Conservation (phyloP, 208 protist species). For the Trypanosoma lewisi region DNA sequence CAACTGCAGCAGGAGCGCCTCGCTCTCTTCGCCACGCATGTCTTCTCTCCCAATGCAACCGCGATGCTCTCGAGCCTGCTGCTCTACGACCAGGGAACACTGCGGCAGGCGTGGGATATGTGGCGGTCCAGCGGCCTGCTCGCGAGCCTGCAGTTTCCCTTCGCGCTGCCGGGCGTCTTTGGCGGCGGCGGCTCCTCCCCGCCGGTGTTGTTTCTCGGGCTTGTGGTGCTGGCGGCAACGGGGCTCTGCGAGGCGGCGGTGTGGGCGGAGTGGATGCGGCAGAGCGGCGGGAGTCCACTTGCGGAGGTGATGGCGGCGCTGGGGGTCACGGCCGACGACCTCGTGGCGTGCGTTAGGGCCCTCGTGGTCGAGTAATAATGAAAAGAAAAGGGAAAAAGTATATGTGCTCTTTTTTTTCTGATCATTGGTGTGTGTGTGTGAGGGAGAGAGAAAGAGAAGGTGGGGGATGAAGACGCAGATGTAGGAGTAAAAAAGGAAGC, state of each 20-base stretch:
- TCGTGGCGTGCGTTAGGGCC: slow-evolving; percentile 37
- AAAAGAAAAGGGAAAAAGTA: not conserved
- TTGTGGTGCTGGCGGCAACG: slow-evolving; percentile 38
- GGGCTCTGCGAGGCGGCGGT: slow-evolving; percentile 13
- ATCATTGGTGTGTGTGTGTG: not conserved
- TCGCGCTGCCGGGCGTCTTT: slow-evolving; percentile 47
- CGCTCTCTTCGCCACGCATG: slow-evolving; percentile 41
- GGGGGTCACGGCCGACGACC: slow-evolving; percentile 33
- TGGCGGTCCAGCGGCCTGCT: slow-evolving; percentile 25
- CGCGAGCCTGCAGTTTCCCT: slow-evolving; percentile 47
- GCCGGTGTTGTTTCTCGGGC: slow-evolving; percentile 36
- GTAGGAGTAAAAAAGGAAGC: too few species aligned
- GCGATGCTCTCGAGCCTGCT: slow-evolving; percentile 55
- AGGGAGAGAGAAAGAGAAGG: too few species aligned
- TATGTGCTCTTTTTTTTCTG: slow-evolving; percentile 1
- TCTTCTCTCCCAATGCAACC: slow-evolving; percentile 48
- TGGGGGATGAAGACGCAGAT: too few species aligned
- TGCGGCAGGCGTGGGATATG: slow-evolving; percentile 41
- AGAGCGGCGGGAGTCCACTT: slow-evolving; percentile 24
- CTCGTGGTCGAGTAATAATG: slow-evolving; percentile 43
- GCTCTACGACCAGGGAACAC: slow-evolving; percentile 37
- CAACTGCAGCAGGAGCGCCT: slow-evolving; percentile 50
- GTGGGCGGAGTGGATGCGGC: slow-evolving; percentile 26
- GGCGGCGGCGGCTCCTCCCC: slow-evolving; percentile 22
- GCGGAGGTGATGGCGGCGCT: slow-evolving; percentile 46